phyloP scores from a whole-genome alignment of 1,284 basidiomycete species.

The Boletus semigastroideus region DNA sequence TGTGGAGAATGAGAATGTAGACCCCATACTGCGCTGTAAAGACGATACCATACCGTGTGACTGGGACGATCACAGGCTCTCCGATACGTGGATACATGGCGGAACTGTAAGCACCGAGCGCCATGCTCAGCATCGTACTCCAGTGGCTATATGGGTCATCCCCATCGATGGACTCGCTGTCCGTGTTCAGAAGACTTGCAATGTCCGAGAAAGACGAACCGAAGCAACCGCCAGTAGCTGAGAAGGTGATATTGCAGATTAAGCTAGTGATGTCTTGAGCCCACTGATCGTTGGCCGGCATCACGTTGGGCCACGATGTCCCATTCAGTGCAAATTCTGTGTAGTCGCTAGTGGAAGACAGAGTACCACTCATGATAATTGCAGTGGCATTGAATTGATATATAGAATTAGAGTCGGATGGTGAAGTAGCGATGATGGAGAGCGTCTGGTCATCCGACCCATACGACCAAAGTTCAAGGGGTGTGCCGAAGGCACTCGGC shows the following conservation, averaged over 20 bases:
- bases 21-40: neutral
- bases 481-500: too few species aligned
- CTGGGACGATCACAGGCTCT: neutral
- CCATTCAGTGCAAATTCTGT: conserved; percentile 16
- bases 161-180: rapidly evolving
- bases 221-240: rapidly evolving
- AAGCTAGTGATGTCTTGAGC: conserved; percentile 15
- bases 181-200: neutral
- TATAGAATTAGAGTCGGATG: neutral
- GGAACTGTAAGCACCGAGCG: conserved; percentile 5
- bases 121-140: conserved; percentile 11
- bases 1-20: neutral
- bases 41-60: neutral
- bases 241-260: conserved; percentile 9
- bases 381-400: conserved; percentile 10
- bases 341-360: neutral
- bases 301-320: conserved; percentile 14
- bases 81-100: neutral
- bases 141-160: neutral
- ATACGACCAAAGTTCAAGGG: conserved; percentile 4
- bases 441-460: conserved; percentile 10
- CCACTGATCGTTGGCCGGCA: conserved; percentile 12
- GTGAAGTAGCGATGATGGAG: conserved; percentile 4
- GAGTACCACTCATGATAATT: conserved; percentile 6
- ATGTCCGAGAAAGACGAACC: conserved; percentile 3